Evolutionary conservation across 179 eudicot genomes (phyloP), one percentile per base, ranked within the genome.

Genomic region (Nepenthes alata): DNA sequence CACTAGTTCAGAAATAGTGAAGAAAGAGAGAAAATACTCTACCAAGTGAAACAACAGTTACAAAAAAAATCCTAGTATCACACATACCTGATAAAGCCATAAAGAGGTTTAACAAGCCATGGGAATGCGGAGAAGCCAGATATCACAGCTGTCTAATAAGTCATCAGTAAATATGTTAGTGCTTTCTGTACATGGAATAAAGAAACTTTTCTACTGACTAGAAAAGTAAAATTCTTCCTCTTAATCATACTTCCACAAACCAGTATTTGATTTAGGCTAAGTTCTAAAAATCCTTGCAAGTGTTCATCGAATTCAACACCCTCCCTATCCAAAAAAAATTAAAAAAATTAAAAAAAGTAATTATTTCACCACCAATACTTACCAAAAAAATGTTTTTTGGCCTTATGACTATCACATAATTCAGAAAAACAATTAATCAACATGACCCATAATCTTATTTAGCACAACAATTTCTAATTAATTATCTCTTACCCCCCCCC

Each of bases 21-120:
- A 64, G 25, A 54, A 36, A 0, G 9, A 59, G 34, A 25, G 65
- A 13, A 58, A 56, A 37, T 1, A 15, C 12, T 37, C 39, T 16
- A 34, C 48, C 36, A 36, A 35, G 59, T 37, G 7, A 16, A 44
- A 52, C 37, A 13, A 60, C 3, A 65, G 37, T 10, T 8, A 47
- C 7, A 36, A 4, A 56, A 45, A 41, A 12, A 65, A 55, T 39
- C 5, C 10, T 6, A 36, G 35, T 37, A 11, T 11, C 52, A 45
- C 14, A 41, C 70, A 55, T 66, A 94, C 99, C 99, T 94, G 76
- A 94, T 83, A 82, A 94, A 94, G 53, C 99, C 99, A 74, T 94
- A 94, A 47, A 94, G 77, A 70, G 99, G 99, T 73, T 94, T 94
- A 61, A 94, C 78, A 67, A 94, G 97, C 99, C 99, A 94, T 6